Evolutionary conservation across 2,329 filamentous ascomycete species (phyloP).

Genomic region (Trichophyton equinum): DNA sequence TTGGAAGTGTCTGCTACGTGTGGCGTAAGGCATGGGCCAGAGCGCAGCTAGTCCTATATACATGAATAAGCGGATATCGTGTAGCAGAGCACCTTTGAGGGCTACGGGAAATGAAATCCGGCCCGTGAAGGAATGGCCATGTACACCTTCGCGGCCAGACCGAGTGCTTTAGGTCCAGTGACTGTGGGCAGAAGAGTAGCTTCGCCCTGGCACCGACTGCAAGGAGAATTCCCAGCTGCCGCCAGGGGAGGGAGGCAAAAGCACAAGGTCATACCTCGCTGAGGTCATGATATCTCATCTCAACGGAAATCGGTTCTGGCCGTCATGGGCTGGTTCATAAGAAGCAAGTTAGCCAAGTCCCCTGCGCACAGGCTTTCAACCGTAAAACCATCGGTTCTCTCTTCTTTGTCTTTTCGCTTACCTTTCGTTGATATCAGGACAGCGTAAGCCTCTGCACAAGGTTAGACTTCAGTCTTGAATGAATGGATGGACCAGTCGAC

Average conservation of each 20-base stretch:
- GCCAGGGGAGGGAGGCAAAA: background rate
- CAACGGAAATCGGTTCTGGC: background rate
- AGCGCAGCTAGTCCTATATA: background rate
- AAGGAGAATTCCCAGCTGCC: background rate
- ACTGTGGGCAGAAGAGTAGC: background rate
- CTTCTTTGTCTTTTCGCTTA: no score
- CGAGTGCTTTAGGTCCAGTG: background rate
- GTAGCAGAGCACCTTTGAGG: background rate
- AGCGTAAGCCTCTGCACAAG: no score
- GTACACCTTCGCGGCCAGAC: background rate
- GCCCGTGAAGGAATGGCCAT: background rate
- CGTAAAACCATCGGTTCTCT: no score
- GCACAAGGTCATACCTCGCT: background rate
- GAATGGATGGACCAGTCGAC: background rate
- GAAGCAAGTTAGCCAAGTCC: no score
- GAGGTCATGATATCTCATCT: background rate
- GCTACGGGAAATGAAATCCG: background rate
- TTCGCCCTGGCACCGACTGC: background rate
- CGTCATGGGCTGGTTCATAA: background rate
- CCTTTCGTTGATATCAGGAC: no score
- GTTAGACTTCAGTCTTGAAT: no score
- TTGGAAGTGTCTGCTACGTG: background rate
- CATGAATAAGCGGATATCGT: background rate
- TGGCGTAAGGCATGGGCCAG: background rate
- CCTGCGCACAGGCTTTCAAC: no score